Conservation (phyloP, 225 moss, liverwort and hornwort genomes). For the Takakia lepidozioides region DNA sequence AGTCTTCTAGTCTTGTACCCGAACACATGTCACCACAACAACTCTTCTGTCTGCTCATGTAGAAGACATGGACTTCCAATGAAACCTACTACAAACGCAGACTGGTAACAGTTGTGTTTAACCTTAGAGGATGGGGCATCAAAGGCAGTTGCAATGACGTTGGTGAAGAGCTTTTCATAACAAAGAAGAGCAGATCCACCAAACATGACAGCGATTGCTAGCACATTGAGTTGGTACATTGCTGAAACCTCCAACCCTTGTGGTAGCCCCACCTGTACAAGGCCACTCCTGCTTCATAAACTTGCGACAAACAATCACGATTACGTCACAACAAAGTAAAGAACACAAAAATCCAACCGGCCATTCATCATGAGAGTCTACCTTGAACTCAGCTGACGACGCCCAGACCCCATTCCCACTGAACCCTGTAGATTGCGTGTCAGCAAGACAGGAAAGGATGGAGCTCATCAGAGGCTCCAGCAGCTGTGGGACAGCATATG, state of each 20-base stretch:
- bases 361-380: constrained; percentile 8
- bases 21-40: no score
- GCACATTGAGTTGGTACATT: constrained; percentile 74
- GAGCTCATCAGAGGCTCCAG: constrained; percentile 87
- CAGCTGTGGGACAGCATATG: constrained; percentile 66
- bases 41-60: no score
- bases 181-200: constrained; percentile 69
- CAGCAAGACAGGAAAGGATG: constrained; percentile 67
- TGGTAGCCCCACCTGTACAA: constrained; percentile 67
- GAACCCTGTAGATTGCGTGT: constrained; percentile 80
- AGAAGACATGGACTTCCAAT: no score
- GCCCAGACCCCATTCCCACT: constrained; percentile 48
- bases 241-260: constrained; percentile 87
- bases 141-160: constrained; percentile 78
- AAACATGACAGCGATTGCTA: constrained; percentile 74
- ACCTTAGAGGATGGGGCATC: constrained; percentile 97
- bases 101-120: no score
- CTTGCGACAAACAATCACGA: neutral
- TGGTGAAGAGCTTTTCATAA: constrained; percentile 57
- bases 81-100: no score
- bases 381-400: constrained; percentile 63
- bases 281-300: neutral
- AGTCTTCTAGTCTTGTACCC: no score
- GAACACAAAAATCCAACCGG: constrained; percentile 3
- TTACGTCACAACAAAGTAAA: constrained; percentile 4